A percentile compares a stretch with the other conserved stretches of the same genome.
Evolutionary conservation across 2,329 filamentous ascomycete genomes (phyloP).

Genomic region (Dothideomycetes sp.): DNA sequence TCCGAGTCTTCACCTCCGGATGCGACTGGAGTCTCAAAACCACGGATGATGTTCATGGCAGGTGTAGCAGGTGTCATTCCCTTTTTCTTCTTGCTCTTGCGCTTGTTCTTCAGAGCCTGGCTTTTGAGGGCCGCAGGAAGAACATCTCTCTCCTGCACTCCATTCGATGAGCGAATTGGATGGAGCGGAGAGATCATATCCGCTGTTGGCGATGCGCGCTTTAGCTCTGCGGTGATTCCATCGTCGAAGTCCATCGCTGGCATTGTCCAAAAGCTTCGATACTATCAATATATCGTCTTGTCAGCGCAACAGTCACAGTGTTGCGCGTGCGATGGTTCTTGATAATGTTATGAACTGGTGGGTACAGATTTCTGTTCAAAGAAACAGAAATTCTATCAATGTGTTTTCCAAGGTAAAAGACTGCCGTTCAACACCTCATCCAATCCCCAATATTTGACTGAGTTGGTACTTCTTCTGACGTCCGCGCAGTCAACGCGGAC

Average conservation of each 20-base stretch:
- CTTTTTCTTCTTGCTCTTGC: conserved; percentile 25
- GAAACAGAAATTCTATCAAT: no score
- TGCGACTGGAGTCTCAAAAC: conserved; percentile 39
- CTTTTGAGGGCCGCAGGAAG: conserved; percentile 21
- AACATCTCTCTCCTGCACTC: conserved; percentile 11
- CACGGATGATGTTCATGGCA: conserved; percentile 31
- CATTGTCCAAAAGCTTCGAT: conserved; percentile 12
- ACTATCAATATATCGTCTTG: conserved; percentile 4
- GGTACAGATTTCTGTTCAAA: no score
- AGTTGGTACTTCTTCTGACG: conserved; percentile 17
- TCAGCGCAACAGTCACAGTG: conserved; percentile 8
- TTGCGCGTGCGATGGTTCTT: no score
- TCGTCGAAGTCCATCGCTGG: conserved; percentile 25
- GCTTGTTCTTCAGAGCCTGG: conserved; percentile 23
- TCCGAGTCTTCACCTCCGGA: conserved; percentile 48
- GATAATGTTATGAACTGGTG: no score
- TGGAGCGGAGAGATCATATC: conserved; percentile 19
- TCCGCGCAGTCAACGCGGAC: conserved; percentile 43
- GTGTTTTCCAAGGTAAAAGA: conserved; percentile 16
- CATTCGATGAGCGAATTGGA: conserved; percentile 13
- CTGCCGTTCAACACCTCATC: conserved; percentile 19
- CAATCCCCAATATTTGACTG: not conserved
- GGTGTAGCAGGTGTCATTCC: conserved; percentile 24
- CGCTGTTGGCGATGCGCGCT: conserved; percentile 20
- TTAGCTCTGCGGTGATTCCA: conserved; percentile 13